Base-by-base conservation (phyloP, 1,284 basidiomycete species). In the Lignosus rhinocerotis region DNA sequence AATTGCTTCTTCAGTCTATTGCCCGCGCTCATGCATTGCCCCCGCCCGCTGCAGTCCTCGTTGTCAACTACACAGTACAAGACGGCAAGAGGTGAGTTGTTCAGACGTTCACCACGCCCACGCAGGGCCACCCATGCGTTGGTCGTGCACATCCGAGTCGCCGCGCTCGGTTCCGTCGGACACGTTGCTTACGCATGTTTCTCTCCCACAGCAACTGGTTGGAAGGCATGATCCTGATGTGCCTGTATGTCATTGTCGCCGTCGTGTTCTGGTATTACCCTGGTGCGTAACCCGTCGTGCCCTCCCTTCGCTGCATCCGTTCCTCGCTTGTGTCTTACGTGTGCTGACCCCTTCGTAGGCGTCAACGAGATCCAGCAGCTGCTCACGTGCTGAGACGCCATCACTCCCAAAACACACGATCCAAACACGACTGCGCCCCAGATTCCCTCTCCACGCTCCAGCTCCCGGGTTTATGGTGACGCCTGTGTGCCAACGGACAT, bases 211-310 rank as follows among this genome's bases (percentile, higher is more conserved):
- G 64, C 60, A 73, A 73, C 51, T 73, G 72, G 72, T 65, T 73
- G 6, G 72, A 73, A 53, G 72, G 72, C 45, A 65, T 70, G 66
- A 66, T 92, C 65, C 75, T 92, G 16, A 87, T 92, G 76, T 81
- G 86, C 12, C 56, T 69, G 16, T 70, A 88, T 69, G 59, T 85
- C 42, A 87, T 88, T 52, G 76, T 87, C 36, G 84, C 75, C 7
- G 75, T 86, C 16, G 80, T 79, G 1, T 88, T 87, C 70, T 88
- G 85, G 85, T 88, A 77, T 66, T 86, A 86, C 66, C 83, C 83
- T 53, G 82, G 82, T 76, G 65, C 59, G 68, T 62, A 8, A n/a
- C 30, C n/a, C n/a, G n/a, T n/a, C 33, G 41, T 41, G 53, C 39
- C n/a, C 21, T 25, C 30, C n/a, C 6, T 11, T 17, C 41, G 1